Percentiles rank a stretch among this genome's conserved stretches.
These are phyloP conservation scores for Liriodendron chinense DNA, from an alignment of 164 flowering plant genomes.

Conservation along the genomic window DNA sequence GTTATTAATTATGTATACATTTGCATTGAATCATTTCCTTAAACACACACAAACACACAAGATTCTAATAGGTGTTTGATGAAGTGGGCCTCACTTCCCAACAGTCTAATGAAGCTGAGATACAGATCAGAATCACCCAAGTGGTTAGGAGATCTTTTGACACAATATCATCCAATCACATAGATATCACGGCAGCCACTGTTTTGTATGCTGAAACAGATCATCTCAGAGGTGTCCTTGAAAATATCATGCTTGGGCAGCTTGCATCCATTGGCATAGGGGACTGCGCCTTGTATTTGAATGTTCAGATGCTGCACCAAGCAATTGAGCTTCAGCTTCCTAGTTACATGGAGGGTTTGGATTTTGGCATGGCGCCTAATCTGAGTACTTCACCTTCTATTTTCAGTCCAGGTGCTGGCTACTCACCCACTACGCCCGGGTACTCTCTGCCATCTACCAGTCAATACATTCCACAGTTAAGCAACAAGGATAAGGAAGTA, in stretches of 20 bases:
- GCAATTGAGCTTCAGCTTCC: conserved; percentile 5
- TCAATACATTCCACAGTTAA: conserved; percentile 69
- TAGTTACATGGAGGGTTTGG: conserved; percentile 1
- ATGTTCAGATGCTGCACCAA: conserved; percentile 2
- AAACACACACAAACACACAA: too few relatives aligned
- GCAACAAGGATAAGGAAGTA: conserved; percentile 50
- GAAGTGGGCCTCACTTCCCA: too few relatives aligned
- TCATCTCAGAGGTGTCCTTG: background rate
- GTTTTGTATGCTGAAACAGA: conserved; percentile 6
- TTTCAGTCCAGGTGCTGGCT: conserved; percentile 87
- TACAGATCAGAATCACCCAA: too few relatives aligned
- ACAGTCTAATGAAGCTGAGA: too few relatives aligned
- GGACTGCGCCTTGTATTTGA: background rate
- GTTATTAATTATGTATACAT: too few relatives aligned
- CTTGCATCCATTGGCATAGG: background rate
- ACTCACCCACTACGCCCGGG: conserved; percentile 96
- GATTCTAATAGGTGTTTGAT: too few relatives aligned
- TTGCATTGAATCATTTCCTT: too few relatives aligned
- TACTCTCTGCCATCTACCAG: conserved; percentile 93
- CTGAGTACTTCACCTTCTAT: conserved; percentile 13
- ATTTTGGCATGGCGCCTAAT: conserved; percentile 25
- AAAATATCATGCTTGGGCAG: conserved; percentile 1
- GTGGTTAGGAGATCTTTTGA: too few relatives aligned
- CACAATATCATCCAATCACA: too few relatives aligned
- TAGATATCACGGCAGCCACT: too few relatives aligned